Evolutionary conservation across 768 basidiomycete genomes (phyloP).

Genomic region (Leucogyrophana mollusca): DNA sequence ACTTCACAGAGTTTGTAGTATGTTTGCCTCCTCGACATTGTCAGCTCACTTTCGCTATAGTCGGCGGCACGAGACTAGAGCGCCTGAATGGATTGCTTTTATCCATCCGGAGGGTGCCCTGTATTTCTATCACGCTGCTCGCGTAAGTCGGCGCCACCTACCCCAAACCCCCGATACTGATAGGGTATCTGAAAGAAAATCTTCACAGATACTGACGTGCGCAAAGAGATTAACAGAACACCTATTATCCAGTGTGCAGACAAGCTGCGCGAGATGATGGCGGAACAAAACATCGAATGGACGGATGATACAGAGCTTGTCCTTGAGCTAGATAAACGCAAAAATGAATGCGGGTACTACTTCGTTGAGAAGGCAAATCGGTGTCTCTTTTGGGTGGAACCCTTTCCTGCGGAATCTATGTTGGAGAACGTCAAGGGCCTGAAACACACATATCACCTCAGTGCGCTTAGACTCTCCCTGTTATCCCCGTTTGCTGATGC

Average conservation of each 20-base stretch:
- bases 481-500: not conserved
- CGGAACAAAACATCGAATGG: not conserved
- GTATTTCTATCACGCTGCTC: conserved; percentile 45
- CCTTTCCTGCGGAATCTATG: not conserved
- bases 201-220: conserved; percentile 32
- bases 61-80: conserved; percentile 1
- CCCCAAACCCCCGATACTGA: not conserved
- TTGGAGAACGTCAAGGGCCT: conserved; percentile 1
- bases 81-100: conserved; percentile 39
- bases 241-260: conserved; percentile 1
- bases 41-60: not conserved
- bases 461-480: conserved; percentile 2
- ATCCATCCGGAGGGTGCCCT: conserved; percentile 55
- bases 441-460: not conserved
- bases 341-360: conserved; percentile 33
- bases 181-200: conserved; percentile 30
- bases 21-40: not conserved
- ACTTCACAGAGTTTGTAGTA: conserved; percentile 5
- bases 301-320: conserved; percentile 1
- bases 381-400: conserved; percentile 3
- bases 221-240: not conserved
- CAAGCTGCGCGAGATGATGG: not conserved
- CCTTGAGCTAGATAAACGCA: not conserved
- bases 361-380: conserved; percentile 30
- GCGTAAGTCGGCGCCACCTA: conserved; percentile 34